phyloP scores from a whole-genome alignment of 2,329 filamentous ascomycete species.

The Colletotrichum viniferum region DNA sequence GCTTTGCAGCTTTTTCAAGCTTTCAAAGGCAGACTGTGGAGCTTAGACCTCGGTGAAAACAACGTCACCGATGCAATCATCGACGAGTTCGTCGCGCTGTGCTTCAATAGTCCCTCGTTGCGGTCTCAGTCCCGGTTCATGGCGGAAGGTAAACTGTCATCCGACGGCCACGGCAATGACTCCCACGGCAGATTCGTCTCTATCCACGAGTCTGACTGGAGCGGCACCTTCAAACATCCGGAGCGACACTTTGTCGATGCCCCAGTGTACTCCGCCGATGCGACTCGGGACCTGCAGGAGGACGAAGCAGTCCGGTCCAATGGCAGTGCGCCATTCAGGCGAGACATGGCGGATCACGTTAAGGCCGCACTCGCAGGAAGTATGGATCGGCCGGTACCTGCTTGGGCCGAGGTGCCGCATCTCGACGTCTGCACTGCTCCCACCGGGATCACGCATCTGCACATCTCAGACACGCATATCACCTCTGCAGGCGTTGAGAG shows the following conservation, averaged over 20 bases:
- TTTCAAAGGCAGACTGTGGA: slow-evolving; percentile 54
- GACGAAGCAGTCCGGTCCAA: slow-evolving; percentile 28
- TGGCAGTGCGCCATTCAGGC: slow-evolving; percentile 32
- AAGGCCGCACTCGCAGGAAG: slow-evolving; percentile 26
- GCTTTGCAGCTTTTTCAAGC: slow-evolving; percentile 36
- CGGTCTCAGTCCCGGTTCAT: slow-evolving; percentile 42
- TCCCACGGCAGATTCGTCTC: slow-evolving; percentile 46
- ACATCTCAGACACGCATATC: slow-evolving; percentile 54
- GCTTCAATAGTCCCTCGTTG: slow-evolving; percentile 36
- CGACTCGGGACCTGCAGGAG: slow-evolving; percentile 26
- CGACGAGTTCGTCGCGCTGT: slow-evolving; percentile 32
- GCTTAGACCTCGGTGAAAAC: slow-evolving; percentile 59
- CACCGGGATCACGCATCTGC: slow-evolving; percentile 57
- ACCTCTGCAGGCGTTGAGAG: slow-evolving; percentile 46
- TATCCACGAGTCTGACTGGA: slow-evolving; percentile 53
- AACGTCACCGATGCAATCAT: slow-evolving; percentile 52
- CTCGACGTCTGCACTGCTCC: slow-evolving; percentile 28
- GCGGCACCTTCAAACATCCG: slow-evolving; percentile 47
- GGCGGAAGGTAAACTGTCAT: slow-evolving; percentile 49
- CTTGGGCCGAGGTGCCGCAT: slow-evolving; percentile 12
- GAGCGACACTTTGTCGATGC: slow-evolving; percentile 54
- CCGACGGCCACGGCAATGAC: slow-evolving; percentile 30
- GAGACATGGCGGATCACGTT: slow-evolving; percentile 36
- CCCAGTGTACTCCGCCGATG: slow-evolving; percentile 43
- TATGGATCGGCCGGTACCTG: slow-evolving; percentile 5